A percentile compares a stretch with the other conserved stretches of the same genome.
phyloP scores from a whole-genome alignment of 2,329 filamentous ascomycete species.

The Malbranchea zuffiana region DNA sequence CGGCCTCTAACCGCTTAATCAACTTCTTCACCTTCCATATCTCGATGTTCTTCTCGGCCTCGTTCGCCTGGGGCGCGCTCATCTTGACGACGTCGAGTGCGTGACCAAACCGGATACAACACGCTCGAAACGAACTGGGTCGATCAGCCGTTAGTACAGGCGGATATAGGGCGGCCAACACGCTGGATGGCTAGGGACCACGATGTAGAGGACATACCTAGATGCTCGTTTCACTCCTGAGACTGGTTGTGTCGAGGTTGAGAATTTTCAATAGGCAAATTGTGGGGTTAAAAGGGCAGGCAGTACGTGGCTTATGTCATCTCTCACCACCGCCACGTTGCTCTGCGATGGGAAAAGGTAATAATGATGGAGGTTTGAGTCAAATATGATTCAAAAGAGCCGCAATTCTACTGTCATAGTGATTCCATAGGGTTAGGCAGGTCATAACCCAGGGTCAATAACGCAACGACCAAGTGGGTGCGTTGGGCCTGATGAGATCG shows the following conservation, averaged over 20 bases:
- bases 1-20: constrained; percentile 95
- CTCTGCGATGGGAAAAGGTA: neutral
- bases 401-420: too few species aligned
- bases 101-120: constrained; percentile 6
- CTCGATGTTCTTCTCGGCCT: constrained; percentile 95
- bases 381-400: too few species aligned
- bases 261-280: constrained; percentile 15
- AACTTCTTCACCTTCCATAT: constrained; percentile 97
- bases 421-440: too few species aligned
- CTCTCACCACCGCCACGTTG: neutral
- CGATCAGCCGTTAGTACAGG: constrained; percentile 11
- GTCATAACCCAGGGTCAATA: too few species aligned
- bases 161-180: constrained; percentile 3
- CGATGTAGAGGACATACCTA: constrained; percentile 6
- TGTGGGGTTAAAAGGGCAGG: constrained; percentile 9
- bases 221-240: constrained; percentile 10
- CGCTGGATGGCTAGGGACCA: neutral
- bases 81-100: constrained; percentile 48
- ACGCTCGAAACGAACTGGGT: constrained; percentile 6
- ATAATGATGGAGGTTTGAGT: too few species aligned
- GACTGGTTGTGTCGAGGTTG: constrained; percentile 9
- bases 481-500: too few species aligned
- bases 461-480: too few species aligned
- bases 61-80: constrained; percentile 69
- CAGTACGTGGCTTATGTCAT: constrained; percentile 11